These are phyloP conservation scores for Cercospora berteroae DNA, from an alignment of 2,329 filamentous ascomycete species.

Conservation along the genomic window DNA sequence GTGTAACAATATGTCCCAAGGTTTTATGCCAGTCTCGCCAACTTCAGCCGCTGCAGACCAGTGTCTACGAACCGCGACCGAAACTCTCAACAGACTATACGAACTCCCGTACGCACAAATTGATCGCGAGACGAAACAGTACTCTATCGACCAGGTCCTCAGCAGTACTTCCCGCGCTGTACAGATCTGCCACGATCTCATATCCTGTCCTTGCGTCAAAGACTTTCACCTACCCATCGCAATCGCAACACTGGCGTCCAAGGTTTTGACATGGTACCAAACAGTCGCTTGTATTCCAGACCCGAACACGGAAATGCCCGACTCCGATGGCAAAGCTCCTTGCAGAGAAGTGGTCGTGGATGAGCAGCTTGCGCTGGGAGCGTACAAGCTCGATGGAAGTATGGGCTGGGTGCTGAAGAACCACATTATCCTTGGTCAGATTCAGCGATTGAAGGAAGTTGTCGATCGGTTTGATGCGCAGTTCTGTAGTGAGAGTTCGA, in stretches of 20 bases:
- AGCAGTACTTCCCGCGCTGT: conserved; percentile 18
- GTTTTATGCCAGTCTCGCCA: neutral
- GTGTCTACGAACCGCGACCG: conserved; percentile 19
- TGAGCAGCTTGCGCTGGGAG: conserved; percentile 15
- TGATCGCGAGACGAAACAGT: conserved; percentile 15
- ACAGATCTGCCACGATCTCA: conserved; percentile 19
- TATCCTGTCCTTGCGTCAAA: conserved; percentile 21
- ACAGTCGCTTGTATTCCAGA: conserved; percentile 20
- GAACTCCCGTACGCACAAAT: conserved; percentile 18
- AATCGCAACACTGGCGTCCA: conserved; percentile 19
- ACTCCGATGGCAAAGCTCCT: neutral
- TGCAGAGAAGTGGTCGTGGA: conserved; percentile 20
- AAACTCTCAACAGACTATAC: conserved; percentile 21
- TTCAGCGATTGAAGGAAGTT: conserved; percentile 20
- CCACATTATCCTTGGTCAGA: conserved; percentile 22
- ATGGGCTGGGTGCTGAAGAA: conserved; percentile 22
- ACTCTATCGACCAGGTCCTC: conserved; percentile 22
- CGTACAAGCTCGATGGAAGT: conserved; percentile 19
- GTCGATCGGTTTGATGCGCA: conserved; percentile 10
- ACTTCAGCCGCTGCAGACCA: neutral
- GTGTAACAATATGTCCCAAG: neutral
- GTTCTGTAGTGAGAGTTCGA: conserved; percentile 7
- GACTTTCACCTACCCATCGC: conserved; percentile 22
- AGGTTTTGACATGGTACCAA: conserved; percentile 23
- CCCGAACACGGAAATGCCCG: neutral